Evolutionary conservation across 1,284 basidiomycete genomes (phyloP).

Genomic region (Malassezia arunalokei): DNA sequence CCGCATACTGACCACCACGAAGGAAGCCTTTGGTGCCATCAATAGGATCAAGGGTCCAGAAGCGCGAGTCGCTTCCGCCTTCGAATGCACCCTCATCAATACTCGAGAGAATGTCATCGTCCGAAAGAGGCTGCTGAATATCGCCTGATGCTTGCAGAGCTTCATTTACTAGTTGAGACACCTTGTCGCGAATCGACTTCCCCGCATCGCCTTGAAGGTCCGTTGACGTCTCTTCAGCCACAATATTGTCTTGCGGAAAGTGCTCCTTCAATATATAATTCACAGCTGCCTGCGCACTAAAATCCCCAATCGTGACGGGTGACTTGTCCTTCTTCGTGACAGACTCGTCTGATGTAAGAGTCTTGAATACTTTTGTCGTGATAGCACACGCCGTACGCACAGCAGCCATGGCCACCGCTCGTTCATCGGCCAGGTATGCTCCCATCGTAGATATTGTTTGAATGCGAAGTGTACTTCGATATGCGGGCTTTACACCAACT

Average conservation of each 20-base stretch:
- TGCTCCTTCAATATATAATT: conserved; percentile 47
- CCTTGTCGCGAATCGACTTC: conserved; percentile 54
- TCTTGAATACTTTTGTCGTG: conserved; percentile 71
- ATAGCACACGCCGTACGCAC: conserved; percentile 69
- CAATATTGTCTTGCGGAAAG: conserved; percentile 75
- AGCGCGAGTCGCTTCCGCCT: conserved; percentile 68
- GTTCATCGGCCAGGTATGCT: conserved; percentile 47
- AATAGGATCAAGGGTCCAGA: conserved; percentile 81
- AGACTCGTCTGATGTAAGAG: conserved; percentile 69
- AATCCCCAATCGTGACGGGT: conserved; percentile 66
- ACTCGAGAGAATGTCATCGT: conserved; percentile 59
- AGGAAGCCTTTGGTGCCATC: conserved; percentile 92
- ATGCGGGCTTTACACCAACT: too few relatives aligned
- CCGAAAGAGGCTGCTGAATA: conserved; percentile 47
- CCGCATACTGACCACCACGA: conserved; percentile 89
- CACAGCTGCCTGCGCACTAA: conserved; percentile 40
- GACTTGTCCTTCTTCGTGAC: conserved; percentile 86
- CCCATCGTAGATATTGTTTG: background rate
- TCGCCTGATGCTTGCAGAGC: conserved; percentile 51
- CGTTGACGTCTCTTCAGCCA: conserved; percentile 86
- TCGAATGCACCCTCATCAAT: conserved; percentile 73
- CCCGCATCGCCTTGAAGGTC: conserved; percentile 51
- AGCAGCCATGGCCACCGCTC: conserved; percentile 69
- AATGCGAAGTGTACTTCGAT: too few relatives aligned
- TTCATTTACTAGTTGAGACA: conserved; percentile 72